Percentiles rank a stretch among this genome's conserved stretches.
These are phyloP conservation scores for Fusarium camptoceras DNA, from an alignment of 2,329 filamentous ascomycete species.

Conservation along the genomic window DNA sequence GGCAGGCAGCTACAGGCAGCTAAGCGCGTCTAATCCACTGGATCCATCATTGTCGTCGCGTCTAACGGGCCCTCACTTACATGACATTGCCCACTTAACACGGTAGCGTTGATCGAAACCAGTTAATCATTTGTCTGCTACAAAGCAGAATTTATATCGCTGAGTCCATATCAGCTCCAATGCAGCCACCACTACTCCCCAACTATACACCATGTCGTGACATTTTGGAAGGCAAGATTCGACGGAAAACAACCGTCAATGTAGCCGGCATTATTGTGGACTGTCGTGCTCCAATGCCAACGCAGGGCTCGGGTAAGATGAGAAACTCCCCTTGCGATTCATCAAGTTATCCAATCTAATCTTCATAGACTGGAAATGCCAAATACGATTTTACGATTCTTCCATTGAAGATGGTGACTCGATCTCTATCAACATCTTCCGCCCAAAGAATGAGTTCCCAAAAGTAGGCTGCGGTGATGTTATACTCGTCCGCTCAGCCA, in stretches of 20 bases:
- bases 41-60: slow-evolving; percentile 24
- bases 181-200: slow-evolving; percentile 33
- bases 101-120: slow-evolving; percentile 13
- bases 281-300: slow-evolving; percentile 63
- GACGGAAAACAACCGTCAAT: slow-evolving; percentile 57
- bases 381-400: slow-evolving; percentile 70
- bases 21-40: slow-evolving; percentile 23
- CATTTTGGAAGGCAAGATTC: slow-evolving; percentile 56
- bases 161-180: slow-evolving; percentile 9
- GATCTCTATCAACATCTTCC: slow-evolving; percentile 71
- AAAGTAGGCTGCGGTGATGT: slow-evolving; percentile 55
- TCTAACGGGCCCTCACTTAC: slow-evolving; percentile 16
- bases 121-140: not conserved
- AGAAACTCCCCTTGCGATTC: slow-evolving; percentile 11
- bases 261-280: slow-evolving; percentile 80
- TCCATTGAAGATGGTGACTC: slow-evolving; percentile 60
- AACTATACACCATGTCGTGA: slow-evolving; percentile 52
- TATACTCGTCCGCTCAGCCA: slow-evolving; percentile 62
- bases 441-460: slow-evolving; percentile 62
- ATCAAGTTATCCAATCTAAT: slow-evolving; percentile 9
- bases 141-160: slow-evolving; percentile 15
- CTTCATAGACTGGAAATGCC: slow-evolving; percentile 68
- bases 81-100: slow-evolving; percentile 15
- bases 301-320: slow-evolving; percentile 62
- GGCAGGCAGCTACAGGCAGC: not conserved